phyloP scores from a whole-genome alignment of 2,329 filamentous ascomycete genomes.

The Calonectria naviculata region DNA sequence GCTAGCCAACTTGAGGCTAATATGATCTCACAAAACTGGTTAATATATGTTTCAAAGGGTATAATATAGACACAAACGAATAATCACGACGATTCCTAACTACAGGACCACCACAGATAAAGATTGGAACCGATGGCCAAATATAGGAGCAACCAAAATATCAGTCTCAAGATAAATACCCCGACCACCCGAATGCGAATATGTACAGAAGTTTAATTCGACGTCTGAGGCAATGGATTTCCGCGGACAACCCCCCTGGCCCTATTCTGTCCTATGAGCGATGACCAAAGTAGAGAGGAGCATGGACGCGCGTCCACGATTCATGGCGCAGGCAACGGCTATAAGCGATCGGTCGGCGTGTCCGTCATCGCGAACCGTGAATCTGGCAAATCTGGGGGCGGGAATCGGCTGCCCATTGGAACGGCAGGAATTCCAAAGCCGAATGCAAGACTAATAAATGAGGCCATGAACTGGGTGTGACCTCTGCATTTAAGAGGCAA shows the following conservation, averaged over 20 bases:
- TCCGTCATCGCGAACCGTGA: neutral
- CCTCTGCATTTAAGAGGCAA: neutral
- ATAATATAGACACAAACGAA: neutral
- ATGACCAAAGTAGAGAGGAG: conserved; percentile 25
- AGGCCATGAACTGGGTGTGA: neutral
- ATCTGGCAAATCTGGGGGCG: neutral
- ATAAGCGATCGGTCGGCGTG: conserved; percentile 1
- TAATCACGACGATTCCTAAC: neutral
- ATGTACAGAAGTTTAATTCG: conserved; percentile 31
- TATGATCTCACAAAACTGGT: neutral
- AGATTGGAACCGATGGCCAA: neutral
- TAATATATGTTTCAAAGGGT: neutral
- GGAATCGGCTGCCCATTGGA: conserved; percentile 1
- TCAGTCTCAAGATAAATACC: neutral
- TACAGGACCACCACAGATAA: neutral
- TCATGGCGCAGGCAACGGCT: neutral
- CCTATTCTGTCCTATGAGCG: conserved; percentile 27
- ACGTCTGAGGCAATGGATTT: conserved; percentile 22
- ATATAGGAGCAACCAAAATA: neutral
- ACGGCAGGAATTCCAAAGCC: neutral
- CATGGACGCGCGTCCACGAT: neutral
- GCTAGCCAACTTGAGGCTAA: neutral
- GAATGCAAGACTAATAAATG: neutral
- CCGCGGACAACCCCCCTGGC: conserved; percentile 4
- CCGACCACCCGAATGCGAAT: neutral